Conservation (phyloP, 352 stramenopile species). For the Blastocystis sp. region DNA sequence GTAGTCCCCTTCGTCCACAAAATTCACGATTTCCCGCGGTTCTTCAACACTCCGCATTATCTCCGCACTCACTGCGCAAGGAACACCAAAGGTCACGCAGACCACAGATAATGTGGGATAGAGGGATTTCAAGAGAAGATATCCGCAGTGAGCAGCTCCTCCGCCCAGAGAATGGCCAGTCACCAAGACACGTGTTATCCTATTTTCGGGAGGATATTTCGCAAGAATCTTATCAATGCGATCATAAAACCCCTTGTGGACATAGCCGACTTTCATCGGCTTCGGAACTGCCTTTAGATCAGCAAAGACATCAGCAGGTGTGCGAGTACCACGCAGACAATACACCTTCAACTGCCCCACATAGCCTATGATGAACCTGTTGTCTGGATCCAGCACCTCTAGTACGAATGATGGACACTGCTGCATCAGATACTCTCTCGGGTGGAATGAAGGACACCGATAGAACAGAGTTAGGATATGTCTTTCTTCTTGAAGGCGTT, state of each 20-base stretch:
- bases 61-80: neutral
- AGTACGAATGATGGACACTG: slow-evolving; percentile 6
- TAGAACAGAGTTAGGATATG: neutral
- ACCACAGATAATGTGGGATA: slow-evolving; percentile 21
- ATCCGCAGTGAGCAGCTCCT: slow-evolving; percentile 20
- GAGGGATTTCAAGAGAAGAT: slow-evolving; percentile 31
- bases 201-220: neutral
- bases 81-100: slow-evolving; percentile 51
- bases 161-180: slow-evolving; percentile 34
- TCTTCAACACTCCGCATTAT: slow-evolving; percentile 8
- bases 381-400: neutral
- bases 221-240: neutral
- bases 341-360: slow-evolving; percentile 3
- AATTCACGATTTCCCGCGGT: slow-evolving; percentile 51
- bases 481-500: slow-evolving; percentile 55
- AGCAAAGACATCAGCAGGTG: neutral
- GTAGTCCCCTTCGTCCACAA: slow-evolving; percentile 52
- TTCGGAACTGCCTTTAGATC: slow-evolving; percentile 44
- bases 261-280: neutral
- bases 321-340: slow-evolving; percentile 32
- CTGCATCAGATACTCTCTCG: neutral
- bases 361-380: slow-evolving; percentile 23
- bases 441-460: neutral
- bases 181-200: neutral
- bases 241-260: slow-evolving; percentile 57